Conservation (phyloP, 2,329 filamentous ascomycete genomes). For the Conoideocrella luteorostrata region DNA sequence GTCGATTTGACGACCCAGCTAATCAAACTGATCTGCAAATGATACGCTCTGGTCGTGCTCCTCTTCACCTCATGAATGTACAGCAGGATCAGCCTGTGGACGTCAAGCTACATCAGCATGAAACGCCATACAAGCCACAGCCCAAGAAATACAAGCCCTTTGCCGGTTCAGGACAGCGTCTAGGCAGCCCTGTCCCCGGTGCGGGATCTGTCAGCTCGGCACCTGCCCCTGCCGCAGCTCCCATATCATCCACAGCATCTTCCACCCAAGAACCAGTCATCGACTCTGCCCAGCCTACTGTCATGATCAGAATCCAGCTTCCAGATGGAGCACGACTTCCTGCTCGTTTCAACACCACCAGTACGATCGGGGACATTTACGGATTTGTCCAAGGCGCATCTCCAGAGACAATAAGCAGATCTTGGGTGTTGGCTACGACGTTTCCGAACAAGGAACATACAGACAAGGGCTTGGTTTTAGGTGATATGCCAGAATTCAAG, state of each 20-base stretch:
- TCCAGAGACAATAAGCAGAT: conserved; percentile 46
- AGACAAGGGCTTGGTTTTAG: conserved; percentile 54
- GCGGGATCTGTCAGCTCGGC: conserved; percentile 23
- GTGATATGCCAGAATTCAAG: conserved; percentile 59
- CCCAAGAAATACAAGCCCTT: conserved; percentile 76
- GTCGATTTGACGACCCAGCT: conserved; percentile 70
- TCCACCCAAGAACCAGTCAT: conserved; percentile 32
- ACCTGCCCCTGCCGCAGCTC: conserved; percentile 22
- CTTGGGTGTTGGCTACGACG: conserved; percentile 72
- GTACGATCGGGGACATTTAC: conserved; percentile 74
- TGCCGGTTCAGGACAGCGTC: conserved; percentile 60
- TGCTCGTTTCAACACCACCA: conserved; percentile 75
- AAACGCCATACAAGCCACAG: conserved; percentile 61
- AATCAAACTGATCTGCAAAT: conserved; percentile 67
- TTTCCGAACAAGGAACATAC: conserved; percentile 77
- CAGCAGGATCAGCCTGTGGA: conserved; percentile 69
- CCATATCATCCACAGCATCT: conserved; percentile 27
- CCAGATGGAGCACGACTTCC: conserved; percentile 70
- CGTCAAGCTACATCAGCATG: conserved; percentile 71
- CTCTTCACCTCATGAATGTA: conserved; percentile 72
- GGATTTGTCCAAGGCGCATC: conserved; percentile 63
- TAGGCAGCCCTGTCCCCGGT: conserved; percentile 72
- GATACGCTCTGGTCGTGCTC: conserved; percentile 71
- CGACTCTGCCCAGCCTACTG: conserved; percentile 59
- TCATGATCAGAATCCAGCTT: conserved; percentile 71